phyloP scores from a whole-genome alignment of 805 yeast genomes.

The Ogataea zsoltii region DNA sequence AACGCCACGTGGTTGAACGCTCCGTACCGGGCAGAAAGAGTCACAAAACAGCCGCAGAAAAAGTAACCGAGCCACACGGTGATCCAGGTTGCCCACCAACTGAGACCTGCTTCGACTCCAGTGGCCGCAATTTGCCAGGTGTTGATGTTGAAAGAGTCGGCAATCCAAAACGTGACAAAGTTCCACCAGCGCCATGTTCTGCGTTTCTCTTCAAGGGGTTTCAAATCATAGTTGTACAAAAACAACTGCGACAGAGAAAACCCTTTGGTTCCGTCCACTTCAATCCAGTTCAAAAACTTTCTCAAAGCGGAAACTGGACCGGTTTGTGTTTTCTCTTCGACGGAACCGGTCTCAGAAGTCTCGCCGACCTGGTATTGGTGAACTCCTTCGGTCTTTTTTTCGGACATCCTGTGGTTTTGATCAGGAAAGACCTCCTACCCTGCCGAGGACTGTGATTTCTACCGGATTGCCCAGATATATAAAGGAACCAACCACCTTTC shows the following conservation, averaged over 20 bases:
- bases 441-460: too few relatives aligned
- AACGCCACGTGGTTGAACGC: slow-evolving; percentile 78
- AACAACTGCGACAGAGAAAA: slow-evolving; percentile 61
- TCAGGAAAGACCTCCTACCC: too few relatives aligned
- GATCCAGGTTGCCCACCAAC: slow-evolving; percentile 92
- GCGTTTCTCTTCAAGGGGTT: slow-evolving; percentile 73
- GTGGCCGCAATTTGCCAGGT: slow-evolving; percentile 93
- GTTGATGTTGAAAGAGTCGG: slow-evolving; percentile 86
- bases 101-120: slow-evolving; percentile 72
- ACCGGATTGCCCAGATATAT: not conserved
- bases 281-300: slow-evolving; percentile 9
- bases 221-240: slow-evolving; percentile 70
- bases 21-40: slow-evolving; percentile 75
- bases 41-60: slow-evolving; percentile 68
- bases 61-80: slow-evolving; percentile 88
- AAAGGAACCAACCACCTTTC: not conserved
- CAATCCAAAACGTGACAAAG: slow-evolving; percentile 80
- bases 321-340: not conserved
- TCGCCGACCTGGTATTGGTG: not conserved
- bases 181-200: slow-evolving; percentile 85
- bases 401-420: not conserved
- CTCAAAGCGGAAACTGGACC: not conserved
- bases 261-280: slow-evolving; percentile 32
- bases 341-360: slow-evolving; percentile 1
- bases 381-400: not conserved